phyloP scores from a whole-genome alignment of 768 basidiomycete genomes.

The Botryobasidium botryosum region DNA sequence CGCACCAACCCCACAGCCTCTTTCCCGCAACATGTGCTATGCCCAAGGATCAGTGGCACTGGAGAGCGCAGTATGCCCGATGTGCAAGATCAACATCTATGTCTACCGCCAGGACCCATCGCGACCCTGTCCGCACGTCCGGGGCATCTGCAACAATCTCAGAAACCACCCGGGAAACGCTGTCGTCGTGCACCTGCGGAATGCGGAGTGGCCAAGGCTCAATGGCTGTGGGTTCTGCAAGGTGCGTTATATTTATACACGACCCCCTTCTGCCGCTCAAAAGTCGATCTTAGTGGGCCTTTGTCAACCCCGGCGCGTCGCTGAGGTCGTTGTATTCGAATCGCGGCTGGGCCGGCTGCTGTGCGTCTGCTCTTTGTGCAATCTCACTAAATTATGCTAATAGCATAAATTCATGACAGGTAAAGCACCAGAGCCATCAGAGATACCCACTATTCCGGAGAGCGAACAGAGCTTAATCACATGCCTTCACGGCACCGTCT shows the following conservation, averaged over 20 bases:
- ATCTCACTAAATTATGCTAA: background rate
- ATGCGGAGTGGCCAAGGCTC: background rate
- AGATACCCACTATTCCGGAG: too few species aligned
- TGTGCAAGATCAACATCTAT: background rate
- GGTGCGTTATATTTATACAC: background rate
- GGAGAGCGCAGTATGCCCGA: background rate
- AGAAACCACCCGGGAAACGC: background rate
- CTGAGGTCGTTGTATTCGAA: background rate
- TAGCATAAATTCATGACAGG: background rate
- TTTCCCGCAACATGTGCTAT: conserved; percentile 1
- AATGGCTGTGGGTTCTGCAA: conserved; percentile 6
- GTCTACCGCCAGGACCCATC: background rate
- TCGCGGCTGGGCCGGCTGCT: conserved; percentile 1
- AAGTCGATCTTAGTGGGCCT: conserved; percentile 3
- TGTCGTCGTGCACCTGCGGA: background rate
- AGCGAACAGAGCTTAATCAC: background rate
- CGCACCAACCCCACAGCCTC: too few species aligned
- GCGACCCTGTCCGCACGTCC: background rate
- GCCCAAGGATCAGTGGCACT: background rate
- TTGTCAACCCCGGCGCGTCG: background rate
- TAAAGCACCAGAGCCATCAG: too few species aligned
- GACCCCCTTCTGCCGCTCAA: background rate
- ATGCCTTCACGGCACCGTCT: background rate
- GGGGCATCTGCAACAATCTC: background rate
- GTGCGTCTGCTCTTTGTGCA: background rate